Evolutionary conservation across 805 yeast species (phyloP).

Genomic region (Ogataea philodendri): DNA sequence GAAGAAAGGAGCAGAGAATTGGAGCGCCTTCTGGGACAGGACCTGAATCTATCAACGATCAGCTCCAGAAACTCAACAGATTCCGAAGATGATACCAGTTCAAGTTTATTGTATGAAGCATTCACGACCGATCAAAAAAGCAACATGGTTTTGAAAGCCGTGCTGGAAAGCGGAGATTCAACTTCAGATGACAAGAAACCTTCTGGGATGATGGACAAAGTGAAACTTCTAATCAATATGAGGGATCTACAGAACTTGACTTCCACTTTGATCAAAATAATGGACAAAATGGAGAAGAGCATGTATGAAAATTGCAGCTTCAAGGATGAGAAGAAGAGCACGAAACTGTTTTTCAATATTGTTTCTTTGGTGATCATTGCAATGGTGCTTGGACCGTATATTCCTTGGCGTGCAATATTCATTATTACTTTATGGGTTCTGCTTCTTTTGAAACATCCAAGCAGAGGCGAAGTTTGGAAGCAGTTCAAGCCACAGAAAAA

Average conservation of each 20-base stretch:
- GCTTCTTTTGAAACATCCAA: slow-evolving; percentile 60
- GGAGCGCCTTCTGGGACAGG: slow-evolving; percentile 13
- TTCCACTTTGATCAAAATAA: slow-evolving; percentile 47
- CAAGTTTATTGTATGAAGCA: slow-evolving; percentile 17
- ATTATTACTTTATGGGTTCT: slow-evolving; percentile 57
- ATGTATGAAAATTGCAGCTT: slow-evolving; percentile 67
- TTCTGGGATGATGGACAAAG: slow-evolving; percentile 26
- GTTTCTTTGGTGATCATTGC: slow-evolving; percentile 39
- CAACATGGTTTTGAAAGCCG: slow-evolving; percentile 15
- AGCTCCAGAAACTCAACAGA: slow-evolving; percentile 21
- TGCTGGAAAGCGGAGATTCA: slow-evolving; percentile 15
- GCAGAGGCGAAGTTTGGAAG: slow-evolving; percentile 23
- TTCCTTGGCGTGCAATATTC: slow-evolving; percentile 64
- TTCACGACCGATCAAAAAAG: slow-evolving; percentile 20
- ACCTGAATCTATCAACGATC: slow-evolving; percentile 11
- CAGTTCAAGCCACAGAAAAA: slow-evolving; percentile 33
- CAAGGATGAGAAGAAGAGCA: slow-evolving; percentile 63
- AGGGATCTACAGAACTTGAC: slow-evolving; percentile 70
- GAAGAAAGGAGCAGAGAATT: slow-evolving; percentile 8
- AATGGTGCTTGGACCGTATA: slow-evolving; percentile 45
- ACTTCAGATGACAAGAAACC: slow-evolving; percentile 12
- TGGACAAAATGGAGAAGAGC: slow-evolving; percentile 53
- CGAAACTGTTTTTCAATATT: slow-evolving; percentile 52
- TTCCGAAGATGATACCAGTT: slow-evolving; percentile 18
- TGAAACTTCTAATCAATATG: slow-evolving; percentile 57